A percentile compares a stretch with the other conserved stretches of the same genome.
These are phyloP conservation scores for Veloboletus limbatus DNA, from an alignment of 1,284 basidiomycete species.

Conservation along the genomic window DNA sequence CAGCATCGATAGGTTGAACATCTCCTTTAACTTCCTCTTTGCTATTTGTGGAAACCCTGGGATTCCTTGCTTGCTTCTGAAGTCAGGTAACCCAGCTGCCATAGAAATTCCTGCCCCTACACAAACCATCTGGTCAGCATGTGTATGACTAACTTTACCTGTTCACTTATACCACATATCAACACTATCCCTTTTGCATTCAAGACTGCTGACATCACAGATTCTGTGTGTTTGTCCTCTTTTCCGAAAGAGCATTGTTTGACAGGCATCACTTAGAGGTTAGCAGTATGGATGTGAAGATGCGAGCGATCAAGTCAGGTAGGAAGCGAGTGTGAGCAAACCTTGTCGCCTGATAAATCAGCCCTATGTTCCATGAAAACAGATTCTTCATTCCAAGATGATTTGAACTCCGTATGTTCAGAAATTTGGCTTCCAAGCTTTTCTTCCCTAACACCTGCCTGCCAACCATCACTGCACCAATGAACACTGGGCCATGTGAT, in stretches of 20 bases:
- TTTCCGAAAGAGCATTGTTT: background rate
- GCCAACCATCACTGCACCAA: too few species aligned
- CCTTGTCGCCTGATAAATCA: too few species aligned
- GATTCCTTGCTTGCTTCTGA: background rate
- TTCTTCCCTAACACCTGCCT: too few species aligned
- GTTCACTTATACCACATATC: constrained; percentile 13
- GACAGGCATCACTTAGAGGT: too few species aligned
- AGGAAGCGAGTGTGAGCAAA: too few species aligned
- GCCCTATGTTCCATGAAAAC: too few species aligned
- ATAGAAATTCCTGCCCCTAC: constrained; percentile 5
- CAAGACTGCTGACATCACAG: background rate
- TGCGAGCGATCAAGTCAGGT: too few species aligned
- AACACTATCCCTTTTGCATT: constrained; percentile 11
- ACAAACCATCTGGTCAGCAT: background rate
- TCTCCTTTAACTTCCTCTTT: background rate
- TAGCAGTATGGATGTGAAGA: too few species aligned
- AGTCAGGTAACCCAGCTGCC: background rate
- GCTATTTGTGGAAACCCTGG: background rate
- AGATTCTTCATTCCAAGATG: too few species aligned
- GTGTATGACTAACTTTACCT: background rate
- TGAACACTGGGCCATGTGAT: too few species aligned
- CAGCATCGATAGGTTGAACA: background rate
- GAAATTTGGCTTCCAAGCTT: too few species aligned
- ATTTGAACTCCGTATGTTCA: too few species aligned
- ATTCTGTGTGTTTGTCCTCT: background rate